These are phyloP conservation scores for Saturnispora besseyi DNA, from an alignment of 805 yeast genomes.

Conservation along the genomic window DNA sequence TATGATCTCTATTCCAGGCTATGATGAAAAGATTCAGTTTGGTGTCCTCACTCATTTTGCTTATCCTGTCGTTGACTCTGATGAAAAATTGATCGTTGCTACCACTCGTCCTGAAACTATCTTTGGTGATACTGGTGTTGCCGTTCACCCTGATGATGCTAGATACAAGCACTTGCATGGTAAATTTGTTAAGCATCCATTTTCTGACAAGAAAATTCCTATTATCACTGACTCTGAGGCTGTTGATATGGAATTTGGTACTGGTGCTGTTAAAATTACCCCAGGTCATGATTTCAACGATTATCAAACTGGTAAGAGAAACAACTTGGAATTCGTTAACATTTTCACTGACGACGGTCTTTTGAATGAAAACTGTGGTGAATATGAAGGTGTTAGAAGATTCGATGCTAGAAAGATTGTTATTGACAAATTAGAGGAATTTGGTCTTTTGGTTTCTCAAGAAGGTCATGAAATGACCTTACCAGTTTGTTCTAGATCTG, in stretches of 20 bases:
- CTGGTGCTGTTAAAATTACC: slow-evolving; percentile 99
- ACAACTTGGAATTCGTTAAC: slow-evolving; percentile 77
- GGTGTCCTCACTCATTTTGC: slow-evolving; percentile 97
- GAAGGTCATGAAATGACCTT: slow-evolving; percentile 93
- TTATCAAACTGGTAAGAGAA: slow-evolving; percentile 93
- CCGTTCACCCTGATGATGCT: slow-evolving; percentile 92
- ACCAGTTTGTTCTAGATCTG: slow-evolving; percentile 92
- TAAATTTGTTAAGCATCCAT: slow-evolving; percentile 83
- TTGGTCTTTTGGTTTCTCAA: slow-evolving; percentile 73
- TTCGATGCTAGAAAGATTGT: slow-evolving; percentile 88
- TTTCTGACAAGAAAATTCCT: slow-evolving; percentile 76
- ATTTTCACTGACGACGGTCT: slow-evolving; percentile 88
- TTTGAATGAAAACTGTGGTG: slow-evolving; percentile 88
- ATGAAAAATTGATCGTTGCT: slow-evolving; percentile 84
- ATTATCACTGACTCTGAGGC: slow-evolving; percentile 86
- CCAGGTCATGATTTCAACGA: slow-evolving; percentile 98
- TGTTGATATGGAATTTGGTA: slow-evolving; percentile 98
- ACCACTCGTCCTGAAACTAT: slow-evolving; percentile 98
- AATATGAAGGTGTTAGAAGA: slow-evolving; percentile 84
- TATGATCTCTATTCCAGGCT: slow-evolving; percentile 75
- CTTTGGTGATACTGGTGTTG: slow-evolving; percentile 96
- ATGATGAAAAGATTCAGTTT: slow-evolving; percentile 83
- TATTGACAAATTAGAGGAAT: slow-evolving; percentile 66
- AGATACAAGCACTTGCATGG: slow-evolving; percentile 95
- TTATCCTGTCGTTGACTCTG: slow-evolving; percentile 76